Evolutionary conservation across 108 stramenopile species (phyloP).

Genomic region (Skeletonema grethae): DNA sequence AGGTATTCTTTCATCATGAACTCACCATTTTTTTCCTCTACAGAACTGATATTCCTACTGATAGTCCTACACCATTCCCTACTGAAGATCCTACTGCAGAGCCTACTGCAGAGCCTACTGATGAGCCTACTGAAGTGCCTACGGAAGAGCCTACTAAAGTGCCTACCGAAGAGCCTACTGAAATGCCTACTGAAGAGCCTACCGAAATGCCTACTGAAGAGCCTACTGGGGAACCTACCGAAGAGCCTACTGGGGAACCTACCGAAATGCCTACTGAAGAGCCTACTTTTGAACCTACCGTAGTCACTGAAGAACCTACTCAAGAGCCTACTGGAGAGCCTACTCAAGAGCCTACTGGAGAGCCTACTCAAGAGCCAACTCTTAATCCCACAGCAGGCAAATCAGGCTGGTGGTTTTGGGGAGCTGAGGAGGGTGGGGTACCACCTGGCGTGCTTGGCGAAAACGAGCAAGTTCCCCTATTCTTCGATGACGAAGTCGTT

Average conservation of each 20-base stretch:
- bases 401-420: slow-evolving; percentile 24
- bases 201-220: neutral
- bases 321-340: slow-evolving; percentile 2
- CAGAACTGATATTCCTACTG: slow-evolving; percentile 5
- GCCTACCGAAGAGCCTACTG: neutral
- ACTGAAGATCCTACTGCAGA: too few species aligned
- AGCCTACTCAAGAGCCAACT: slow-evolving; percentile 1
- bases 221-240: neutral
- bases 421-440: slow-evolving; percentile 23
- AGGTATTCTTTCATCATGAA: neutral
- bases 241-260: neutral
- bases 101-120: neutral
- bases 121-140: neutral
- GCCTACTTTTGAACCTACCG: neutral
- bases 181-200: slow-evolving; percentile 4
- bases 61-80: too few species aligned
- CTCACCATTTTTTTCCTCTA: neutral
- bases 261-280: neutral
- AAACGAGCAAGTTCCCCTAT: slow-evolving; percentile 8
- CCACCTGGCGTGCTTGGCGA: slow-evolving; percentile 3
- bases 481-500: neutral
- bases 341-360: neutral
- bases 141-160: too few species aligned
- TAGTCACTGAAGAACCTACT: neutral
- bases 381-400: neutral